Evolutionary conservation across 768 basidiomycete genomes (phyloP).

Genomic region (Xerocomellus chrysenteron): DNA sequence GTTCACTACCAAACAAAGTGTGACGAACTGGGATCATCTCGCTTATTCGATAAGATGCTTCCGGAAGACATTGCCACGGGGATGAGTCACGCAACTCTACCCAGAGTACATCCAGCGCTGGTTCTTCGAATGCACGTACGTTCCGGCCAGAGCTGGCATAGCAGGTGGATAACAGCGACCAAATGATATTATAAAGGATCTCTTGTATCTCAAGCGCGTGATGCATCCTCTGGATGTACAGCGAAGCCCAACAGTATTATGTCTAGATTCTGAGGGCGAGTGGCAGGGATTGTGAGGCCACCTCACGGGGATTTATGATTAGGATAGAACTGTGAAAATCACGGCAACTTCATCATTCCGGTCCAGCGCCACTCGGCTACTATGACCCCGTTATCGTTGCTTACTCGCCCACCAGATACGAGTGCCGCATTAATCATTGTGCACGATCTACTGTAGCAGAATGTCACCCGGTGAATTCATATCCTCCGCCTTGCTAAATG

Average conservation of each 20-base stretch:
- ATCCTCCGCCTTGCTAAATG: not conserved
- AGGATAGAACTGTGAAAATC: too few species aligned
- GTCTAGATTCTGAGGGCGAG: too few species aligned
- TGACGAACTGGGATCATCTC: too few species aligned
- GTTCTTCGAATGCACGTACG: not conserved
- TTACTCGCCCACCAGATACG: too few species aligned
- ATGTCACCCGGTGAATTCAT: not conserved
- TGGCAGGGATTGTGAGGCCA: too few species aligned
- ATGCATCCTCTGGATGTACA: not conserved
- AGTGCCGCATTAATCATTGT: too few species aligned
- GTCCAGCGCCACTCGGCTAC: too few species aligned
- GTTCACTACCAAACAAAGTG: not conserved
- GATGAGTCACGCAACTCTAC: not conserved
- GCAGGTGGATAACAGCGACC: not conserved
- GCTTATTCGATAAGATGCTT: not conserved
- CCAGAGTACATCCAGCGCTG: not conserved
- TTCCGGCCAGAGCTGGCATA: not conserved
- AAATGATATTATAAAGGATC: not conserved
- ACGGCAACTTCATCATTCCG: too few species aligned
- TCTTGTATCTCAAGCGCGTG: not conserved
- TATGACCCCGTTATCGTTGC: too few species aligned
- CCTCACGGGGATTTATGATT: too few species aligned
- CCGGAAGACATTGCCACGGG: not conserved
- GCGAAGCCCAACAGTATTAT: too few species aligned
- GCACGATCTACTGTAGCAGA: not conserved